A percentile compares a stretch with the other conserved stretches of the same genome.
phyloP scores from a whole-genome alignment of 768 basidiomycete genomes.

The Lactarius quietus region DNA sequence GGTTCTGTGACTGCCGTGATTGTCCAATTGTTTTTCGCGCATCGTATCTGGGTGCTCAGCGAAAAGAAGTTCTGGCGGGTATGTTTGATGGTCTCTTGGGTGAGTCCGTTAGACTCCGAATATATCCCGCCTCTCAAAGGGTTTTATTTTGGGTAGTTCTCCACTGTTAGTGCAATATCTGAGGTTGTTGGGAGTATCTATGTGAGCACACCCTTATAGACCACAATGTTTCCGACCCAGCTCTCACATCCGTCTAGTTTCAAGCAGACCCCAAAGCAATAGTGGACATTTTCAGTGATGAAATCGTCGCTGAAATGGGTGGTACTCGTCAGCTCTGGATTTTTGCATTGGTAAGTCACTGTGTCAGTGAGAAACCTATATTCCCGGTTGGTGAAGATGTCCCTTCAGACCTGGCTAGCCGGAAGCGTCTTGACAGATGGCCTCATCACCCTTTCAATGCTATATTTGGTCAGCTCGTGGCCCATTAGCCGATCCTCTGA shows the following conservation, averaged over 20 bases:
- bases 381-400: background rate
- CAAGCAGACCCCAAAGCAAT: too few species aligned
- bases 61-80: background rate
- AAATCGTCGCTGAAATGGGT: too few species aligned
- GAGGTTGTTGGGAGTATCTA: background rate
- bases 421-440: background rate
- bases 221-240: too few species aligned
- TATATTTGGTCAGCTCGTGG: background rate
- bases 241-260: background rate
- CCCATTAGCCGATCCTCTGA: background rate
- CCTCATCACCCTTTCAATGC: background rate
- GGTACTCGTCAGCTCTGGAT: background rate
- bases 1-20: background rate
- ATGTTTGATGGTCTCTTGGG: background rate
- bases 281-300: too few species aligned
- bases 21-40: background rate
- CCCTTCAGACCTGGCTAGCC: background rate
- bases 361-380: background rate
- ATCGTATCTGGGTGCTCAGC: background rate
- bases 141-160: background rate
- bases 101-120: background rate
- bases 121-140: background rate
- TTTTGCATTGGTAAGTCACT: background rate
- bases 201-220: background rate
- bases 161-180: background rate